phyloP scores from a whole-genome alignment of 192 early-diverging fungal species.

The Entomortierella lignicola region DNA sequence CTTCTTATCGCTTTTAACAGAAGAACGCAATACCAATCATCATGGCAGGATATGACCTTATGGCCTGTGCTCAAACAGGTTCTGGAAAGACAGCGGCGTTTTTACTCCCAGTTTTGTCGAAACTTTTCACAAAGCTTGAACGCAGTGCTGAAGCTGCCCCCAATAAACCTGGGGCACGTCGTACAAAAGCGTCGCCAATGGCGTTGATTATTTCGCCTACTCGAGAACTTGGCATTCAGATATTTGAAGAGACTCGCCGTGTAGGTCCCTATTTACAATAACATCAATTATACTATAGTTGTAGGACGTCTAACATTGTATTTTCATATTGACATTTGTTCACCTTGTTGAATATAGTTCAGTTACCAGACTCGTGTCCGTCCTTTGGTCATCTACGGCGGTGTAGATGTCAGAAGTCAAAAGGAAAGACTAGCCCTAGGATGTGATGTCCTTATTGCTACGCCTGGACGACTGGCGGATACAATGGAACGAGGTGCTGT shows the following conservation, averaged over 20 bases:
- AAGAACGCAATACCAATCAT: slow-evolving; percentile 72
- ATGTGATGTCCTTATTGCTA: slow-evolving; percentile 94
- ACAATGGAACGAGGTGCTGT: slow-evolving; percentile 88
- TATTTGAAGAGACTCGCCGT: slow-evolving; percentile 80
- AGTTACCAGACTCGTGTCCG: slow-evolving; percentile 40
- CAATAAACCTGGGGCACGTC: slow-evolving; percentile 43
- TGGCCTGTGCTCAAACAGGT: slow-evolving; percentile 88
- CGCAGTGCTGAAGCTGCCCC: slow-evolving; percentile 29
- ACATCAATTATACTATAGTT: background rate
- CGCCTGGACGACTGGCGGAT: slow-evolving; percentile 93
- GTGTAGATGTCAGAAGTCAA: slow-evolving; percentile 85
- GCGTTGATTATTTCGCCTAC: slow-evolving; percentile 87
- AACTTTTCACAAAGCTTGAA: slow-evolving; percentile 64
- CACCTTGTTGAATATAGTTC: slow-evolving; percentile 13
- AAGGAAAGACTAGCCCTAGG: slow-evolving; percentile 86
- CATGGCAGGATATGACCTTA: slow-evolving; percentile 74
- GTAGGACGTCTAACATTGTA: too few species aligned
- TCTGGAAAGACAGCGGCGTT: slow-evolving; percentile 88
- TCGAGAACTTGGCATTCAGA: slow-evolving; percentile 85
- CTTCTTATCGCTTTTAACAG: slow-evolving; percentile 29
- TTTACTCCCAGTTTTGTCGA: slow-evolving; percentile 79
- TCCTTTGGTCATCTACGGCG: slow-evolving; percentile 85
- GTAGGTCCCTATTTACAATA: slow-evolving; percentile 27
- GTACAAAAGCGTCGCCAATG: slow-evolving; percentile 68
- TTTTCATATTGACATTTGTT: too few species aligned